Evolutionary conservation across 257 asterid genomes (phyloP).

Genomic region (Solanum pinnatisectum): DNA sequence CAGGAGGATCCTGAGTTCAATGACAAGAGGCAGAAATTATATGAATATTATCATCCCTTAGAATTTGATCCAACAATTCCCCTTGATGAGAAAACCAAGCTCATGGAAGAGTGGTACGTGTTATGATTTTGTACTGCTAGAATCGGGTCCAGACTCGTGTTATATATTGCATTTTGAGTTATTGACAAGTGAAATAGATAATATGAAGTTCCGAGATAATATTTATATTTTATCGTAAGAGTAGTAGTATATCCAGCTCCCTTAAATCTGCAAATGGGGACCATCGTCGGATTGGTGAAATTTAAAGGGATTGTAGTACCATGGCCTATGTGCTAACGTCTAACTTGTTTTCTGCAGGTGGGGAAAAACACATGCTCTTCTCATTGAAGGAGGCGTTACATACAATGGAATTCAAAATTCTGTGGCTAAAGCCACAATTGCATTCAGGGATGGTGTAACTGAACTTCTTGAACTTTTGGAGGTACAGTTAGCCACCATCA

Average conservation of each 20-base stretch:
- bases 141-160: background rate
- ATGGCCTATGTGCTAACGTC: background rate
- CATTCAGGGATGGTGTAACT: conserved; percentile 76
- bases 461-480: conserved; percentile 86
- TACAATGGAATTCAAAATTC: conserved; percentile 59
- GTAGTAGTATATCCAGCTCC: background rate
- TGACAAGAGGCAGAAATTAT: conserved; percentile 64
- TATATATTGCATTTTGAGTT: background rate
- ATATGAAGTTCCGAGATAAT: background rate
- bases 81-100: conserved; percentile 70
- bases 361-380: conserved; percentile 87
- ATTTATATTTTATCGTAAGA: background rate
- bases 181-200: background rate
- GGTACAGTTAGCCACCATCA: conserved; percentile 27
- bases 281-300: background rate
- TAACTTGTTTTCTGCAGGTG: conserved; percentile 47
- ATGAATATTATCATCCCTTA: conserved; percentile 77
- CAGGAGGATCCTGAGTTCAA: conserved; percentile 77
- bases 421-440: conserved; percentile 57
- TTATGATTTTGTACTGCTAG: background rate
- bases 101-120: conserved; percentile 95
- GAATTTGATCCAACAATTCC: conserved; percentile 80
- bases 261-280: background rate
- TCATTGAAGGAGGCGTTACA: conserved; percentile 79
- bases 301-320: background rate